Percentiles rank a stretch among this genome's conserved stretches.
These are phyloP conservation scores for Calycina marina DNA, from an alignment of 2,329 filamentous ascomycete species.

Conservation along the genomic window DNA sequence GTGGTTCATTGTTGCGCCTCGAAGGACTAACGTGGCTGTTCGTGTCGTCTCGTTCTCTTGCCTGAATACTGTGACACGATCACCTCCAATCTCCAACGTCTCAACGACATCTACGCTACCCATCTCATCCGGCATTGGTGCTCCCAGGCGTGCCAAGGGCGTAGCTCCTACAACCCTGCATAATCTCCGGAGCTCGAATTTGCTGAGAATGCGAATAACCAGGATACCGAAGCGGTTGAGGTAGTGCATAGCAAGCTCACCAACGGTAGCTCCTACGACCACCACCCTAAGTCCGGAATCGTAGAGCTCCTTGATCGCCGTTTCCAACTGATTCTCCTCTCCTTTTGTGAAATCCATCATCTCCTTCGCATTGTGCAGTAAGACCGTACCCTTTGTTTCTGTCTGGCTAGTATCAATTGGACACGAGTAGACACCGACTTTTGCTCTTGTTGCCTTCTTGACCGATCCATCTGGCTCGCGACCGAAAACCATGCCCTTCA, in stretches of 20 bases:
- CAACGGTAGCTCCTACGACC: slow-evolving; percentile 82
- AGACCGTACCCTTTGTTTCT: slow-evolving; percentile 95
- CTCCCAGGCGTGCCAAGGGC: slow-evolving; percentile 85
- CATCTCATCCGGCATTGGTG: slow-evolving; percentile 99
- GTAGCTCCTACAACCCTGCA: slow-evolving; percentile 95
- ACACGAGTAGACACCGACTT: slow-evolving; percentile 94
- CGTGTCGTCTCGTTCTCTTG: slow-evolving; percentile 88
- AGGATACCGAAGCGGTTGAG: slow-evolving; percentile 95
- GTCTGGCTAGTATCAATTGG: slow-evolving; percentile 92
- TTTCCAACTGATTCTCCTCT: slow-evolving; percentile 84
- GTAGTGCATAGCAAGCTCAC: slow-evolving; percentile 93
- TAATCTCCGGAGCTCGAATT: slow-evolving; percentile 88
- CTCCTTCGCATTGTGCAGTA: slow-evolving; percentile 93
- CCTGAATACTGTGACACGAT: slow-evolving; percentile 95
- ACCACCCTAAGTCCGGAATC: slow-evolving; percentile 88
- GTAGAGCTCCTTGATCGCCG: slow-evolving; percentile 84
- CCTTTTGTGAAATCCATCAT: slow-evolving; percentile 98
- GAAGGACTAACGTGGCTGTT: slow-evolving; percentile 85
- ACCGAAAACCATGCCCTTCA: slow-evolving; percentile 97
- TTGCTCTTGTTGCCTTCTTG: slow-evolving; percentile 85
- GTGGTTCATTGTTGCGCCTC: slow-evolving; percentile 95
- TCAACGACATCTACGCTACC: slow-evolving; percentile 88
- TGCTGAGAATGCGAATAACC: slow-evolving; percentile 91
- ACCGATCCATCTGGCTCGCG: slow-evolving; percentile 84
- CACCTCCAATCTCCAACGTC: slow-evolving; percentile 92